Percentiles rank a stretch among this genome's conserved stretches.
These are phyloP conservation scores for Phyllosticta citrichinensis DNA, from an alignment of 2,329 filamentous ascomycete genomes.

Conservation along the genomic window DNA sequence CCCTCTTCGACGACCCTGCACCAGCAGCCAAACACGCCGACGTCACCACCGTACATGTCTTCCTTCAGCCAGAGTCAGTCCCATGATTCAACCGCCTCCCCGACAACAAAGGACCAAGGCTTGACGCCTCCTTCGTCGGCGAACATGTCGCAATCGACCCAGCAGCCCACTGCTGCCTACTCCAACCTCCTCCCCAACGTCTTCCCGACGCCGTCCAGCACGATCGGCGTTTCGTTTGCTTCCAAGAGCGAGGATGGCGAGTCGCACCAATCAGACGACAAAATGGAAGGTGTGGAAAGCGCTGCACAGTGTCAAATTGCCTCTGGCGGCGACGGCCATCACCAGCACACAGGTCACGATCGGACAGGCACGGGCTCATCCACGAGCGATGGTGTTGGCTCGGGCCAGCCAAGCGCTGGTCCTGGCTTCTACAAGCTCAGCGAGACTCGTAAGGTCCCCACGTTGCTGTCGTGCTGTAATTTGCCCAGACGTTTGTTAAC, in stretches of 20 bases:
- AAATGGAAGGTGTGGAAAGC: slow-evolving; percentile 1
- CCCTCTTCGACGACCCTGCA: slow-evolving; percentile 31
- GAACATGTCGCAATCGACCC: slow-evolving; percentile 26
- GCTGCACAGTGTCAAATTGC: slow-evolving; percentile 16
- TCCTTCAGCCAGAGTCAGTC: slow-evolving; percentile 30
- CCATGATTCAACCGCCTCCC: slow-evolving; percentile 14
- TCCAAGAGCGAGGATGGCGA: slow-evolving; percentile 33
- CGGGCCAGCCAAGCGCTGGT: slow-evolving; percentile 16
- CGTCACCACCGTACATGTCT: slow-evolving; percentile 38
- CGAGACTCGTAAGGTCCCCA: slow-evolving; percentile 25
- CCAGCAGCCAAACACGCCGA: slow-evolving; percentile 37
- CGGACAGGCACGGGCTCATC: slow-evolving; percentile 26
- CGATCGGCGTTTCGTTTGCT: slow-evolving; percentile 21
- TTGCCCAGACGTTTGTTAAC: slow-evolving; percentile 21
- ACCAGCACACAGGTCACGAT: slow-evolving; percentile 38
- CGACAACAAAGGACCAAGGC: slow-evolving; percentile 20
- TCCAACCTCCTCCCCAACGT: slow-evolving; percentile 12
- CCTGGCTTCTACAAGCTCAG: slow-evolving; percentile 25
- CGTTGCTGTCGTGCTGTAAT: slow-evolving; percentile 12
- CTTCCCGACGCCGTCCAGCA: slow-evolving; percentile 31
- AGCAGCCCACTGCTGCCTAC: slow-evolving; percentile 21
- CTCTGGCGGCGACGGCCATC: slow-evolving; percentile 19
- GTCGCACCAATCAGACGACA: slow-evolving; percentile 30
- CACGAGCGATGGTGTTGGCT: slow-evolving; percentile 14
- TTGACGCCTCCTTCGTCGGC: slow-evolving; percentile 35